A percentile compares a stretch with the other conserved stretches of the same genome.
phyloP scores from a whole-genome alignment of 2,329 filamentous ascomycete species.

The Colletotrichum eleusines region DNA sequence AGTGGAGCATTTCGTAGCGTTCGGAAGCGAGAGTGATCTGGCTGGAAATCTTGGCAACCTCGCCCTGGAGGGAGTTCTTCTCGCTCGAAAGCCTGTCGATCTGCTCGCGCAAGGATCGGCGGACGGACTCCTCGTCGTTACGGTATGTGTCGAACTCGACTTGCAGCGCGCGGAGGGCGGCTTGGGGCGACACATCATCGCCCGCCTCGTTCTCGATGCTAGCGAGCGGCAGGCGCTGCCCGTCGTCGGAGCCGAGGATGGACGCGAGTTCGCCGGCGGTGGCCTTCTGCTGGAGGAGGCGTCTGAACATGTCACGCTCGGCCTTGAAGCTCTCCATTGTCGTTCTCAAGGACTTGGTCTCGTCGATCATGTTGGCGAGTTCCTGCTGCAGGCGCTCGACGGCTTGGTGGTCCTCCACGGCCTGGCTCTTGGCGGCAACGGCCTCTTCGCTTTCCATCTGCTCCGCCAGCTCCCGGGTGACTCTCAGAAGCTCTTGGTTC shows the following conservation, averaged over 20 bases:
- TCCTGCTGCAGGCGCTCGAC: slow-evolving; percentile 80
- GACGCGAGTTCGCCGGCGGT: slow-evolving; percentile 73
- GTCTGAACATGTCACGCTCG: slow-evolving; percentile 97
- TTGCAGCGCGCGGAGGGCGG: slow-evolving; percentile 87
- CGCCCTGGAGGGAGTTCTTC: slow-evolving; percentile 84
- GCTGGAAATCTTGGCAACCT: slow-evolving; percentile 83
- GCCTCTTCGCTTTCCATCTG: slow-evolving; percentile 94
- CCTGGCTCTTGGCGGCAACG: slow-evolving; percentile 72
- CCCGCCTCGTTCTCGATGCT: slow-evolving; percentile 70
- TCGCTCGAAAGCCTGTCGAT: slow-evolving; percentile 84
- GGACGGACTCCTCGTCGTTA: slow-evolving; percentile 85
- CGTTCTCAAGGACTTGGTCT: slow-evolving; percentile 83
- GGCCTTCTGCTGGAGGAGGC: slow-evolving; percentile 83
- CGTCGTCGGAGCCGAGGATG: slow-evolving; percentile 76
- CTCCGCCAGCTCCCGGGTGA: slow-evolving; percentile 86
- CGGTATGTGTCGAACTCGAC: slow-evolving; percentile 90
- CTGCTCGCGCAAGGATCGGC: slow-evolving; percentile 86
- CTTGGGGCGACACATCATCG: slow-evolving; percentile 66
- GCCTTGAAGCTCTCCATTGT: slow-evolving; percentile 94
- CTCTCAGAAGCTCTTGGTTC: slow-evolving; percentile 85
- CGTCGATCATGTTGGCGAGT: slow-evolving; percentile 82
- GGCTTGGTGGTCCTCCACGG: slow-evolving; percentile 75
- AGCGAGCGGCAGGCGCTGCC: slow-evolving; percentile 64
- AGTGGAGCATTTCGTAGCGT: slow-evolving; percentile 89
- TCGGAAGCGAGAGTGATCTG: slow-evolving; percentile 86